A percentile compares a stretch with the other conserved stretches of the same genome.
Conservation (phyloP, 805 yeast species). For the Yarrowia sp. region DNA sequence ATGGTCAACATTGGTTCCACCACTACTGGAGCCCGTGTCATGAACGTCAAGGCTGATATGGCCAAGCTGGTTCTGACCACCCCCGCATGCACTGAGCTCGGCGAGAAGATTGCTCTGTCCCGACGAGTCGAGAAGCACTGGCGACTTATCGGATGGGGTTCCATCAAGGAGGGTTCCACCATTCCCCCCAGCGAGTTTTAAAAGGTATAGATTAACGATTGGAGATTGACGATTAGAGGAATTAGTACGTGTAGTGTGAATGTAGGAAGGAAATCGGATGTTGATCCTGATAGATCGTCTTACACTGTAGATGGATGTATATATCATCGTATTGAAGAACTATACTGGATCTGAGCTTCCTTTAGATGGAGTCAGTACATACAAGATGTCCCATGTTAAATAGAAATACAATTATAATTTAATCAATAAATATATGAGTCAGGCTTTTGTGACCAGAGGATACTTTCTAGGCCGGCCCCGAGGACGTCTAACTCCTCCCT, state of each 20-base stretch:
- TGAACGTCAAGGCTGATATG: conserved; percentile 98
- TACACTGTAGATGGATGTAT: no score
- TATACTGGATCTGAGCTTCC: no score
- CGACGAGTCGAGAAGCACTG: conserved; percentile 99
- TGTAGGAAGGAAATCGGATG: no score
- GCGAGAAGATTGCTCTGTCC: conserved; percentile 96
- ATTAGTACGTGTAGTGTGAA: neutral
- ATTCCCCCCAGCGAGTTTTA: conserved; percentile 29
- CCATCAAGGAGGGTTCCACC: conserved; percentile 79
- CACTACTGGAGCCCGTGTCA: conserved; percentile 98
- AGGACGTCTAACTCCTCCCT: neutral
- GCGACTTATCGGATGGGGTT: conserved; percentile 99
- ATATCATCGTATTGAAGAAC: no score
- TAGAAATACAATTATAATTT: neutral
- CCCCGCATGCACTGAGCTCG: conserved; percentile 97
- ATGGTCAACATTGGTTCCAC: conserved; percentile 99
- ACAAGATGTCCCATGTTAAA: no score
- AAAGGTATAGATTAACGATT: conserved; percentile 4
- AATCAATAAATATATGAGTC: neutral
- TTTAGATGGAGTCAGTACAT: no score
- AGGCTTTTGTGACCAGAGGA: neutral
- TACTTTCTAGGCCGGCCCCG: neutral
- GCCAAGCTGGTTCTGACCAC: conserved; percentile 94
- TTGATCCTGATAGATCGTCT: no score
- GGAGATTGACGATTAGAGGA: neutral